These are phyloP conservation scores for Castanea crenata DNA, from an alignment of 306 rosid species.

Conservation along the genomic window DNA sequence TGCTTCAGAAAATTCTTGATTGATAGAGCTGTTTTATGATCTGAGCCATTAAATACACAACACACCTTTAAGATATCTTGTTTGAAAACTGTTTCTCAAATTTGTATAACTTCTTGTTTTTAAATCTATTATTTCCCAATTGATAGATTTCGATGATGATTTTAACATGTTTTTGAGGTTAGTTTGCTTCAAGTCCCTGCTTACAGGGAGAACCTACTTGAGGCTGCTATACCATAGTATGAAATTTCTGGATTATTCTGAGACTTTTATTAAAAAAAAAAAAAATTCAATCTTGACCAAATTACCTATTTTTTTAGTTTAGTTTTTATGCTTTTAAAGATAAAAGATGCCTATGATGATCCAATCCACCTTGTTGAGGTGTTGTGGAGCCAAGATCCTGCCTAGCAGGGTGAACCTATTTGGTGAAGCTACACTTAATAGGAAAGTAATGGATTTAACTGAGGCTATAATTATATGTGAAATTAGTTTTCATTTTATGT, in stretches of 20 bases:
- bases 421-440: slow-evolving; percentile 54
- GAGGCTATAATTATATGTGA: slow-evolving; percentile 19
- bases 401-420: slow-evolving; percentile 75
- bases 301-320: background rate
- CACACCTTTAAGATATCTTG: accelerated
- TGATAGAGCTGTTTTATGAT: slow-evolving; percentile 62
- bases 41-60: slow-evolving; percentile 47
- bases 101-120: background rate
- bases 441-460: slow-evolving; percentile 48
- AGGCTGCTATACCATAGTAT: background rate
- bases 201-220: slow-evolving; percentile 24
- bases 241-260: background rate
- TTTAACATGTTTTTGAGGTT: background rate
- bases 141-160: slow-evolving; percentile 1
- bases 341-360: slow-evolving; percentile 35
- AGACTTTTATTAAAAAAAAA: no score
- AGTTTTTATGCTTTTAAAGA: background rate
- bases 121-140: background rate
- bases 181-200: slow-evolving; percentile 7
- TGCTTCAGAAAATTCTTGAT: slow-evolving; percentile 86
- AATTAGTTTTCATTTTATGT: no score
- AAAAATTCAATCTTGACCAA: background rate
- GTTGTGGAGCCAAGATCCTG: slow-evolving; percentile 64
- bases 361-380: slow-evolving; percentile 47
- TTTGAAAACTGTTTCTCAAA: background rate